Evolutionary conservation across 495 filamentous ascomycete species (phyloP).

Genomic region (Letharia columbiana): DNA sequence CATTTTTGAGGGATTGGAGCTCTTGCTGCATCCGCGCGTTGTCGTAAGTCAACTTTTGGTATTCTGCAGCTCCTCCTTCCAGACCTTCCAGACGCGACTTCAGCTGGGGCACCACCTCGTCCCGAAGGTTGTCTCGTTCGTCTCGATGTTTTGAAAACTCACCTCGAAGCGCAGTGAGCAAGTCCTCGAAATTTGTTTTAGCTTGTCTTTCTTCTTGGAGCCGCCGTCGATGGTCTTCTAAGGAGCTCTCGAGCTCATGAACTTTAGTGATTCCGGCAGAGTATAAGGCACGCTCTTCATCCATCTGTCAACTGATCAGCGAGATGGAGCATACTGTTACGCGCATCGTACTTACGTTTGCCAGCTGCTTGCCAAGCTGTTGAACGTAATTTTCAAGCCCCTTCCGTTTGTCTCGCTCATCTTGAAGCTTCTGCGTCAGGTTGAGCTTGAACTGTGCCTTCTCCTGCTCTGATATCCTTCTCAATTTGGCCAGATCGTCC

Average conservation of each 20-base stretch:
- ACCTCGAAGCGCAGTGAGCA: conserved; percentile 70
- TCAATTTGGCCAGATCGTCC: conserved; percentile 77
- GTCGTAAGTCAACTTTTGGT: conserved; percentile 63
- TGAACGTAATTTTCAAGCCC: conserved; percentile 74
- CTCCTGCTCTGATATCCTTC: conserved; percentile 82
- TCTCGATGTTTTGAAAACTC: conserved; percentile 76
- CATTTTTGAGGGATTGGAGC: conserved; percentile 47
- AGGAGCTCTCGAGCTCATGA: conserved; percentile 65
- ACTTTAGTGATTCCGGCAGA: conserved; percentile 41
- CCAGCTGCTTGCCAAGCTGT: conserved; percentile 66
- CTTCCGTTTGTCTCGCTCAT: conserved; percentile 67
- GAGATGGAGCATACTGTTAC: not conserved
- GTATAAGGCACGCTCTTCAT: conserved; percentile 27
- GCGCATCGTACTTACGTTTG: conserved; percentile 36
- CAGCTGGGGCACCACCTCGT: conserved; percentile 72
- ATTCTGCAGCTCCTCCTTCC: conserved; percentile 57
- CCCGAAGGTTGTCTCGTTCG: conserved; percentile 83
- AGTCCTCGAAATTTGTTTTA: conserved; percentile 90
- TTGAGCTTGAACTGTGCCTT: conserved; percentile 80
- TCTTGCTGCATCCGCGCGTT: conserved; percentile 74
- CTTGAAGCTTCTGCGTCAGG: conserved; percentile 70
- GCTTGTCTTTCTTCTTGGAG: conserved; percentile 76
- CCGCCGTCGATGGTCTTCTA: conserved; percentile 74
- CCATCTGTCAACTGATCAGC: conserved; percentile 32
- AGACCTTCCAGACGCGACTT: conserved; percentile 66